Percentiles rank a stretch among this genome's conserved stretches.
Evolutionary conservation across 1,139 yeast genomes (phyloP).

Genomic region (Starmera stellimalicola): DNA sequence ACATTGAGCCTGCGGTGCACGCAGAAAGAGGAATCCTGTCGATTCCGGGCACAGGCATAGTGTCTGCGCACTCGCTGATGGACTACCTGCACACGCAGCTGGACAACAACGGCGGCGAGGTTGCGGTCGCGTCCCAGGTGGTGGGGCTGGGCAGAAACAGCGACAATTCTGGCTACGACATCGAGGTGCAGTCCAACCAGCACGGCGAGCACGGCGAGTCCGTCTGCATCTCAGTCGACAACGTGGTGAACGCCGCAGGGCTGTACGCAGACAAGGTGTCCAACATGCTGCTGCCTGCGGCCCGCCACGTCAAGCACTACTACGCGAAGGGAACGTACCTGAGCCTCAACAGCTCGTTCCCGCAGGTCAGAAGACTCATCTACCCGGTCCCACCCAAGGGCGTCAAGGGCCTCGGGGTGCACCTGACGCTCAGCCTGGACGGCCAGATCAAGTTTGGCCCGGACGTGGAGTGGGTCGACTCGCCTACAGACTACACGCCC

Average conservation of each 20-base stretch:
- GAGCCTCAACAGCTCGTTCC: constrained; percentile 20
- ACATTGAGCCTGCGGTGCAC: constrained; percentile 53
- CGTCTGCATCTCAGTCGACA: constrained; percentile 41
- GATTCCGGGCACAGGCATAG: constrained; percentile 82
- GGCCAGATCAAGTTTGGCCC: constrained; percentile 84
- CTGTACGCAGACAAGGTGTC: constrained; percentile 60
- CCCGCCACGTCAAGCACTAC: constrained; percentile 45
- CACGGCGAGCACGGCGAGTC: constrained; percentile 25
- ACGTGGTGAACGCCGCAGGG: constrained; percentile 73
- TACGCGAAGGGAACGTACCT: constrained; percentile 86
- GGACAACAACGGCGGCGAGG: constrained; percentile 43
- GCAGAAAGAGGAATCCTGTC: constrained; percentile 55
- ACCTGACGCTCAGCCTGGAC: constrained; percentile 73
- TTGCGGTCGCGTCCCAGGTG: constrained; percentile 56
- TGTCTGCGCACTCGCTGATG: constrained; percentile 72
- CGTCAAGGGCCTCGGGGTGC: constrained; percentile 76
- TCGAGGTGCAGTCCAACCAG: constrained; percentile 26
- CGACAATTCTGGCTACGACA: constrained; percentile 18
- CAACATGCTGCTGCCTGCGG: constrained; percentile 58
- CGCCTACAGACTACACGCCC: constrained; percentile 40
- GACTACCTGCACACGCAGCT: constrained; percentile 46
- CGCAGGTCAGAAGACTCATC: constrained; percentile 35
- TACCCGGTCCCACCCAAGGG: constrained; percentile 78
- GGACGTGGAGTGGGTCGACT: constrained; percentile 71
- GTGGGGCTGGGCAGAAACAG: constrained; percentile 27